Evolutionary conservation across 2,329 filamentous ascomycete genomes (phyloP).

Genomic region (Alternaria atra): DNA sequence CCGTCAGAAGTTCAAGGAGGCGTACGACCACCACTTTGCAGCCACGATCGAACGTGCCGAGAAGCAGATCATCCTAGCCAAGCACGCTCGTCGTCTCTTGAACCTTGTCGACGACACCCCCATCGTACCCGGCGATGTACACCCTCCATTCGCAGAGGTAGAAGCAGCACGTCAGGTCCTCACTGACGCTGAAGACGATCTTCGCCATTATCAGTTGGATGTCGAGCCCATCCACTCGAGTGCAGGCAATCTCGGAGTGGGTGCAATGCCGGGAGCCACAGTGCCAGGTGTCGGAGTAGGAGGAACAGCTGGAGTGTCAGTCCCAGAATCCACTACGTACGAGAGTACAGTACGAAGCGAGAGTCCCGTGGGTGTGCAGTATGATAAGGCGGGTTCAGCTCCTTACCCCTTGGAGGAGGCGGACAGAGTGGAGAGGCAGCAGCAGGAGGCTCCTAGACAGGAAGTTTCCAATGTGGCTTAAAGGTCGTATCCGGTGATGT

Average conservation of each 20-base stretch:
- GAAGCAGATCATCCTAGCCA: constrained; percentile 94
- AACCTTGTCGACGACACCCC: constrained; percentile 89
- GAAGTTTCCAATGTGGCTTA: constrained; percentile 20
- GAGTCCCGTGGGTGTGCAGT: constrained; percentile 33
- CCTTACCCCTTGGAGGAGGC: constrained; percentile 43
- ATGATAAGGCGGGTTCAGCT: constrained; percentile 37
- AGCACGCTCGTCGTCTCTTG: constrained; percentile 85
- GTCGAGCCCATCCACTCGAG: constrained; percentile 64
- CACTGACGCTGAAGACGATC: constrained; percentile 89
- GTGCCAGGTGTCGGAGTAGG: background rate
- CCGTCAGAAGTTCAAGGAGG: constrained; percentile 93
- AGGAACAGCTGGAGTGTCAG: background rate
- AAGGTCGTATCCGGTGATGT: background rate
- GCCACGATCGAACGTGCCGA: constrained; percentile 95
- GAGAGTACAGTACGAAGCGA: constrained; percentile 25
- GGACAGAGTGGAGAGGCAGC: constrained; percentile 36
- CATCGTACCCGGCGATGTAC: constrained; percentile 83
- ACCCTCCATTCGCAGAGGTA: constrained; percentile 71
- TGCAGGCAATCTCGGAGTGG: constrained; percentile 59
- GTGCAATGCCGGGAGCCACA: constrained; percentile 53
- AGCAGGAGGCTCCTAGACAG: constrained; percentile 16
- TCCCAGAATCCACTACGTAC: constrained; percentile 15
- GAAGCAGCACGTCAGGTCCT: constrained; percentile 82
- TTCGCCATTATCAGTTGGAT: constrained; percentile 74
- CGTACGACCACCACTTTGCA: constrained; percentile 86